These are phyloP conservation scores for Nadsonia commutata DNA, from an alignment of 1,139 yeast genomes.

Conservation along the genomic window DNA sequence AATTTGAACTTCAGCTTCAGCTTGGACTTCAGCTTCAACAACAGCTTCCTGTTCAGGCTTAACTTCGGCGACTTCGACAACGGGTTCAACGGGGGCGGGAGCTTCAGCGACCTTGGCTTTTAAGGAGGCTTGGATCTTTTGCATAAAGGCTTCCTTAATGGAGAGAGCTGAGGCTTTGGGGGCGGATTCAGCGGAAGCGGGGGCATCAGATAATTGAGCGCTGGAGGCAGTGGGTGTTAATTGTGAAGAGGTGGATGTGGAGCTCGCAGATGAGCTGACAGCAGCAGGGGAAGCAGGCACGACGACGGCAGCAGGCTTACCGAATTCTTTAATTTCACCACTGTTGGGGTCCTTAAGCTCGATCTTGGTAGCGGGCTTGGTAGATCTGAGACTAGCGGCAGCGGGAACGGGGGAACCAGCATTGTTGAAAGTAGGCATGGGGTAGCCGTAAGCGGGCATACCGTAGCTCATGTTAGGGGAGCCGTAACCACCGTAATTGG, in stretches of 20 bases:
- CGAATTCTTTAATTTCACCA: neutral
- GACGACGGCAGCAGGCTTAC: neutral
- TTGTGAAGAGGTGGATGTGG: constrained; percentile 1
- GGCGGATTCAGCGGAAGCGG: neutral
- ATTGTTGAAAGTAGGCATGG: neutral
- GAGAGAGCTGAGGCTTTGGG: constrained; percentile 1
- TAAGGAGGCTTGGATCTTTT: neutral
- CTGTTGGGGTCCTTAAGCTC: neutral
- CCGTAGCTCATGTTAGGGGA: neutral
- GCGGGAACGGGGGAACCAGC: neutral
- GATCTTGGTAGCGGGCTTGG: neutral
- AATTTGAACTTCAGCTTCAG: neutral
- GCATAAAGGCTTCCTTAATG: neutral
- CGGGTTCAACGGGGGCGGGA: neutral
- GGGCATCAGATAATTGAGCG: neutral
- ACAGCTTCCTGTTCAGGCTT: neutral
- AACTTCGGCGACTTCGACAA: neutral
- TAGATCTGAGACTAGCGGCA: neutral
- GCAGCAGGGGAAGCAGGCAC: constrained; percentile 1
- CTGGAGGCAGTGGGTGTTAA: constrained; percentile 1
- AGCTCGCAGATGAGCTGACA: constrained; percentile 1
- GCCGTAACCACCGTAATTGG: neutral
- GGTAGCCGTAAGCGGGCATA: neutral
- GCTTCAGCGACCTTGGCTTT: neutral
- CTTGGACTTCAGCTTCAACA: neutral